Evolutionary conservation across 2,329 filamentous ascomycete genomes (phyloP).

Genomic region (Colletotrichum sp.): DNA sequence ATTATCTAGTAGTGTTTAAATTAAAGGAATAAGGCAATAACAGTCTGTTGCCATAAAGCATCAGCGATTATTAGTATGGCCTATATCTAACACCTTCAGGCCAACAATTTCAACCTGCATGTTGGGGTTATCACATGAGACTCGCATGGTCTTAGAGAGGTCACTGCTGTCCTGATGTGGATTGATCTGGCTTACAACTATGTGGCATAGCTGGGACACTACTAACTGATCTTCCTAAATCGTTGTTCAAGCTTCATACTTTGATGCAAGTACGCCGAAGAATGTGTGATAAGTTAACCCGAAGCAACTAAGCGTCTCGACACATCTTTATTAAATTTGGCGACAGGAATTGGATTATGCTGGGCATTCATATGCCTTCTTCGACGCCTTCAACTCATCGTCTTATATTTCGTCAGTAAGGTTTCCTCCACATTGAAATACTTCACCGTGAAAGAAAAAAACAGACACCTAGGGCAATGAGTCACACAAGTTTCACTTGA

Average conservation of each 20-base stretch:
- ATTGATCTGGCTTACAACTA: neutral
- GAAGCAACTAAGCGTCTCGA: neutral
- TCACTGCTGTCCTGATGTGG: neutral
- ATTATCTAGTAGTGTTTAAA: neutral
- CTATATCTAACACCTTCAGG: neutral
- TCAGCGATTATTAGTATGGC: neutral
- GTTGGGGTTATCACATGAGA: neutral
- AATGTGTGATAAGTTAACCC: neutral
- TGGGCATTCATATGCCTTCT: neutral
- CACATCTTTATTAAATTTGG: neutral
- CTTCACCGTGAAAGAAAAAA: neutral
- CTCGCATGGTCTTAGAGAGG: neutral
- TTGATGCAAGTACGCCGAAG: neutral
- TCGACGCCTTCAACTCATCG: neutral
- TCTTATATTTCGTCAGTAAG: neutral
- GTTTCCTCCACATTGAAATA: neutral
- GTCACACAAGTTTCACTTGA: neutral
- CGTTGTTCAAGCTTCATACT: neutral
- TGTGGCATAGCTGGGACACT: neutral
- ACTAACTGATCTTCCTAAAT: neutral
- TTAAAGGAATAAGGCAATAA: neutral
- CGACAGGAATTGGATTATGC: neutral
- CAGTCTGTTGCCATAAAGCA: neutral
- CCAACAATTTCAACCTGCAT: neutral
- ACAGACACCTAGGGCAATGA: neutral